A percentile compares a stretch with the other conserved stretches of the same genome.
Evolutionary conservation across 257 asterid genomes (phyloP).

Genomic region (Forsythia viridissima): DNA sequence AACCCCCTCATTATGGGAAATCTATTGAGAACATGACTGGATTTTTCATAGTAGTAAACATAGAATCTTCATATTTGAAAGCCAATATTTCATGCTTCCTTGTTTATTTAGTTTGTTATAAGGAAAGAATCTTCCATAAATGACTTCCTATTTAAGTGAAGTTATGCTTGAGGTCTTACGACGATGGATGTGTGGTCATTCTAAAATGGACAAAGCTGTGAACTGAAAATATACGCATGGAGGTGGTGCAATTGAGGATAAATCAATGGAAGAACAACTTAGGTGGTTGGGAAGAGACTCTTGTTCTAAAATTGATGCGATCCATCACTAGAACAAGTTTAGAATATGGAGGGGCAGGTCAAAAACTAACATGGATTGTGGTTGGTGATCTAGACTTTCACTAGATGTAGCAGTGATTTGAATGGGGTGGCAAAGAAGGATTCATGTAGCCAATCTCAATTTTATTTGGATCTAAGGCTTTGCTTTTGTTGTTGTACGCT

Average conservation of each 20-base stretch:
- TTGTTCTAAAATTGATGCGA: neutral
- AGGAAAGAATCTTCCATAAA: neutral
- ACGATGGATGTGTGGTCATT: neutral
- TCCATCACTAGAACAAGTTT: neutral
- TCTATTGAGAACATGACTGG: conserved; percentile 13
- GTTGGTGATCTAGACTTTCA: neutral
- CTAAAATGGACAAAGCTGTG: neutral
- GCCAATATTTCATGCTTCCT: neutral
- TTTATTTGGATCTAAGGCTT: neutral
- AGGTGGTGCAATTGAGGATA: neutral
- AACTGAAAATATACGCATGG: neutral
- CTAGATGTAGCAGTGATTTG: neutral
- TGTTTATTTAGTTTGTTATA: neutral
- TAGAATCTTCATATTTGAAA: conserved; percentile 9
- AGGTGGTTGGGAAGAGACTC: neutral
- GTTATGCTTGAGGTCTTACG: neutral
- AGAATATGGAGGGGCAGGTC: neutral
- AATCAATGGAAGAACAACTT: neutral
- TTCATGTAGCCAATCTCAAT: neutral
- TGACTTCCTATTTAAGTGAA: neutral
- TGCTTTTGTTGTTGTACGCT: neutral
- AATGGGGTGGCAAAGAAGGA: neutral
- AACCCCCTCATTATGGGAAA: conserved; percentile 17
- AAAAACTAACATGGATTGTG: neutral
- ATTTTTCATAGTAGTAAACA: conserved; percentile 5